phyloP scores from a whole-genome alignment of 2,329 filamentous ascomycete genomes.

The Trichoderma gracile region DNA sequence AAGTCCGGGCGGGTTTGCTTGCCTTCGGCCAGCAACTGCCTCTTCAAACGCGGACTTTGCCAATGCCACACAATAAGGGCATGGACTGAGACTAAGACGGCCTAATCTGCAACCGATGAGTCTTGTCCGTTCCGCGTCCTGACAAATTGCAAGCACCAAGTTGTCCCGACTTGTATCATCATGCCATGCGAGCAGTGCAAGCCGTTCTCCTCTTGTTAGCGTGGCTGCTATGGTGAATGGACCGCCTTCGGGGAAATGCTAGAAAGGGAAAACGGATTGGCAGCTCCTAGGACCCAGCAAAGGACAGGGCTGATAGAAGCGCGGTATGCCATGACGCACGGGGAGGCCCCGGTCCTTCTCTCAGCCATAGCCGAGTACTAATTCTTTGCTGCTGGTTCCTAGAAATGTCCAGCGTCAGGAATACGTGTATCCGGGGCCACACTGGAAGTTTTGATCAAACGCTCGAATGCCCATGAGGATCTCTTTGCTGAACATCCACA shows the following conservation, averaged over 20 bases:
- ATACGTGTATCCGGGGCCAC: not conserved
- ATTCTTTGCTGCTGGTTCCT: not conserved
- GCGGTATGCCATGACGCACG: not conserved
- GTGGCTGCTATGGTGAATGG: not conserved
- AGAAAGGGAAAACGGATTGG: constrained; percentile 17
- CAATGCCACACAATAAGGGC: not conserved
- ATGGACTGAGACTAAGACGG: not conserved
- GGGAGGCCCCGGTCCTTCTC: too few relatives aligned
- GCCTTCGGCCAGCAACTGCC: not conserved
- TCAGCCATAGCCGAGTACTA: too few relatives aligned
- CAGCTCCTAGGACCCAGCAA: not conserved
- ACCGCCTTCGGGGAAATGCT: constrained; percentile 15
- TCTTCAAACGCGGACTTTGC: too few relatives aligned
- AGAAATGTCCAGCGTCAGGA: not conserved
- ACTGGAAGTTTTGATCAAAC: not conserved
- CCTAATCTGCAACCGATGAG: not conserved
- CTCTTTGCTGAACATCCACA: not conserved
- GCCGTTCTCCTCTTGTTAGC: not conserved
- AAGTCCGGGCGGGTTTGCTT: not conserved
- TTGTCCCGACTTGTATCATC: not conserved
- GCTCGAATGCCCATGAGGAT: not conserved
- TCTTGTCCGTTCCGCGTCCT: not conserved
- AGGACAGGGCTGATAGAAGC: not conserved
- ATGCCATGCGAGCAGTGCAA: not conserved
- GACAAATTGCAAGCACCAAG: not conserved